phyloP scores from a whole-genome alignment of 1,284 basidiomycete species.

The Neonothopanus nambi region DNA sequence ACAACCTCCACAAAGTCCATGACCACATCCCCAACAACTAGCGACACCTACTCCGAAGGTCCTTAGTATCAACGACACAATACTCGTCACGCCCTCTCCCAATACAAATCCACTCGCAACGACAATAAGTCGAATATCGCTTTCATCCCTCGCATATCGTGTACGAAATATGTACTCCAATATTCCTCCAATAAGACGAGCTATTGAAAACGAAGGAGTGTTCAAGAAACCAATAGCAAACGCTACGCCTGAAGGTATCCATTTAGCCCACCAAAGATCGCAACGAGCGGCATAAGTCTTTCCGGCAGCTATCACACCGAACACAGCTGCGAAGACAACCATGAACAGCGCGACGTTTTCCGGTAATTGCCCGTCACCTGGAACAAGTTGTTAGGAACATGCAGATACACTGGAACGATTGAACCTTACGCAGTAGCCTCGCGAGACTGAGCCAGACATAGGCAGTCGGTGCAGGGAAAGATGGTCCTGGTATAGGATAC shows the following conservation, averaged over 20 bases:
- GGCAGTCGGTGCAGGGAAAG: slow-evolving; percentile 93
- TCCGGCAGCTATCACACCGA: slow-evolving; percentile 64
- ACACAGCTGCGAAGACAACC: slow-evolving; percentile 72
- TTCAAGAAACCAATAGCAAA: slow-evolving; percentile 93
- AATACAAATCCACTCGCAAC: slow-evolving; percentile 94
- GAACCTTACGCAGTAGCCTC: slow-evolving; percentile 74
- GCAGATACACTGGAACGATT: slow-evolving; percentile 6
- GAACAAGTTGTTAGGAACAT: slow-evolving; percentile 13
- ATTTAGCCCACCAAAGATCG: slow-evolving; percentile 55
- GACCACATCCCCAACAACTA: slow-evolving; percentile 85
- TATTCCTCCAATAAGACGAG: slow-evolving; percentile 86
- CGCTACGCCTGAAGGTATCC: slow-evolving; percentile 88
- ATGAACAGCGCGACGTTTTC: slow-evolving; percentile 80
- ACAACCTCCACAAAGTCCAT: slow-evolving; percentile 73
- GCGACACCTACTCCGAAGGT: slow-evolving; percentile 72
- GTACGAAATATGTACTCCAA: slow-evolving; percentile 72
- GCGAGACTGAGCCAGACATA: slow-evolving; percentile 92
- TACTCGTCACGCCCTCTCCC: slow-evolving; percentile 89
- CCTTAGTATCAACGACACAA: slow-evolving; percentile 76
- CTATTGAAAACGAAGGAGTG: slow-evolving; percentile 92
- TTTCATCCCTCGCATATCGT: slow-evolving; percentile 45
- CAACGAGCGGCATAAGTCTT: slow-evolving; percentile 63
- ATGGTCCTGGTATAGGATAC: slow-evolving; percentile 85
- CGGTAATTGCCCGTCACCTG: slow-evolving; percentile 83
- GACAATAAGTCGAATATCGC: slow-evolving; percentile 79